These are phyloP conservation scores for Arthrinium puccinioides DNA, from an alignment of 2,329 filamentous ascomycete genomes.

Conservation along the genomic window DNA sequence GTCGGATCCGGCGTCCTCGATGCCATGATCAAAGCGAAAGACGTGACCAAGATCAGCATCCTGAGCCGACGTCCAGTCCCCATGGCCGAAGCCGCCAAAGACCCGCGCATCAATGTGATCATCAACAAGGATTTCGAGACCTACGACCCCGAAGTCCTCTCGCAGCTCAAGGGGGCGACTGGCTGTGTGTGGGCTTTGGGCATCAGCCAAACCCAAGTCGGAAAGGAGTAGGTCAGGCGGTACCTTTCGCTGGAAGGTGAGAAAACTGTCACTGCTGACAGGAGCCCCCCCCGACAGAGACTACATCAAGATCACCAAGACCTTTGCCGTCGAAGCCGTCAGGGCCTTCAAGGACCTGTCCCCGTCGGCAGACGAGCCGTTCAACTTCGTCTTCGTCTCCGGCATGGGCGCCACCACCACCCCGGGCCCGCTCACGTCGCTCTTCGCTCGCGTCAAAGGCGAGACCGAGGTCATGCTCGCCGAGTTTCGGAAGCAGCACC, in stretches of 20 bases:
- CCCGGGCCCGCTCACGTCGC: constrained; percentile 46
- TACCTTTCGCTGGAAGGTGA: too few relatives aligned
- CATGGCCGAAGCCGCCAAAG: constrained; percentile 48
- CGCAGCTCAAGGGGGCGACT: constrained; percentile 53
- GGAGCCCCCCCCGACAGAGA: too few relatives aligned
- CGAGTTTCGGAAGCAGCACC: constrained; percentile 35
- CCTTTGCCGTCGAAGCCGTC: constrained; percentile 58
- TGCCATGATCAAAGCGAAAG: constrained; percentile 48
- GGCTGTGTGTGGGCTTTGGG: constrained; percentile 72
- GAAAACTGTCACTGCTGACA: too few relatives aligned
- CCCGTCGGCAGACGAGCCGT: constrained; percentile 37
- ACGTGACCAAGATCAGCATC: constrained; percentile 60
- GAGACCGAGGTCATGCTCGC: constrained; percentile 54
- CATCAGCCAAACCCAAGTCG: constrained; percentile 52
- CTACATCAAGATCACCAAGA: constrained; percentile 61
- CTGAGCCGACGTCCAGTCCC: constrained; percentile 53
- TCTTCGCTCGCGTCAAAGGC: constrained; percentile 61
- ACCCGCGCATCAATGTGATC: constrained; percentile 58
- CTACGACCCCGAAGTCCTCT: constrained; percentile 51
- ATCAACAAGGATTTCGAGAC: constrained; percentile 58
- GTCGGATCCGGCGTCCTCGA: constrained; percentile 56
- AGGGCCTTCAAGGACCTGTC: constrained; percentile 41
- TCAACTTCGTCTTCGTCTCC: constrained; percentile 67
- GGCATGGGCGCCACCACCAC: constrained; percentile 52
- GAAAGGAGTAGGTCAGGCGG: constrained; percentile 47